Percentiles rank a stretch among this genome's conserved stretches.
Conservation (phyloP, 2,329 filamentous ascomycete genomes). For the Curvularia sp. region DNA sequence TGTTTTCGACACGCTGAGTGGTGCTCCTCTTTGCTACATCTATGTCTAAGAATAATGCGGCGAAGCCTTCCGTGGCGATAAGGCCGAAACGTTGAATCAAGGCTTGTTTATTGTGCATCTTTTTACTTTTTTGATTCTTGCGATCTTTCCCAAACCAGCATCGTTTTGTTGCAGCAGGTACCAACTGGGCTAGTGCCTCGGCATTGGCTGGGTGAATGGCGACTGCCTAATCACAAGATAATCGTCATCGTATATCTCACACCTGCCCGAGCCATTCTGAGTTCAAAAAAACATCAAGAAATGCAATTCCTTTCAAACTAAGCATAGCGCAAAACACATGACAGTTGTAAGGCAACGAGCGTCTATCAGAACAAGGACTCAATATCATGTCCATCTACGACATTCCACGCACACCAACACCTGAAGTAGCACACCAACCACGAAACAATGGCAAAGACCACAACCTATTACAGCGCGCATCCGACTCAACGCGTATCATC, state of each 20-base stretch:
- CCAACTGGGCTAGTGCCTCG: not conserved
- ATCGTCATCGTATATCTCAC: not conserved
- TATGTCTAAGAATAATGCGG: not conserved
- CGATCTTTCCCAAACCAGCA: not conserved
- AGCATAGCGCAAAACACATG: not conserved
- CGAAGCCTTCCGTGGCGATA: not conserved
- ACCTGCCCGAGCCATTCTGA: not conserved
- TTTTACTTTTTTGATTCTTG: not conserved
- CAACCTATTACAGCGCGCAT: not conserved
- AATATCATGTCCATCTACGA: not conserved
- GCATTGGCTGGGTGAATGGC: not conserved
- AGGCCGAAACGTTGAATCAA: not conserved
- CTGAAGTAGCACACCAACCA: not conserved
- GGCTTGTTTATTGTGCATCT: not conserved
- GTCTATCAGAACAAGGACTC: not conserved
- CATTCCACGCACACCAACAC: not conserved
- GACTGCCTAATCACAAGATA: not conserved
- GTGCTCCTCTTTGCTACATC: conserved; percentile 9
- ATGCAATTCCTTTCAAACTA: not conserved
- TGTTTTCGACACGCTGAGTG: conserved; percentile 7
- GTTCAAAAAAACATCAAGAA: not conserved
- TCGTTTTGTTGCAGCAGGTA: not conserved
- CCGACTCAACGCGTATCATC: not conserved
- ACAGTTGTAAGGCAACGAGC: not conserved
- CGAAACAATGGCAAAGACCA: not conserved